Evolutionary conservation across 495 filamentous ascomycete species (phyloP).

Genomic region (Podospora appendiculata): DNA sequence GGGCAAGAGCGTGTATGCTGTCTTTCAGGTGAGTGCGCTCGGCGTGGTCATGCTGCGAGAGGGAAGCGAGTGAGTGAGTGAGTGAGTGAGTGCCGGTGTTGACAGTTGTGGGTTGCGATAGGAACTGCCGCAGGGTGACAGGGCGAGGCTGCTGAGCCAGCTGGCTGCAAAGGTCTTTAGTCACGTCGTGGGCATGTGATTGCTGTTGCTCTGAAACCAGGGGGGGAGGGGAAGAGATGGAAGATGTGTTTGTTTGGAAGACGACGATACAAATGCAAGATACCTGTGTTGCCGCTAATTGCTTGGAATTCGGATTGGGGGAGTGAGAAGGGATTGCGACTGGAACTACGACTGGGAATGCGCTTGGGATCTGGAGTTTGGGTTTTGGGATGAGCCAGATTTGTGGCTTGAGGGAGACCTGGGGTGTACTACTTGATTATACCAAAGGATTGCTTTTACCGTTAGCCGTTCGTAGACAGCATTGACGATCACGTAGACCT

Average conservation of each 20-base stretch:
- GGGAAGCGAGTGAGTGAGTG: neutral
- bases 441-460: too few relatives aligned
- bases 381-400: too few relatives aligned
- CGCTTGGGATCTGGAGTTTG: too few relatives aligned
- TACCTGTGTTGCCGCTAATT: too few relatives aligned
- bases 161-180: conserved; percentile 67
- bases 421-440: too few relatives aligned
- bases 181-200: conserved; percentile 40
- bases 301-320: neutral
- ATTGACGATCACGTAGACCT: too few relatives aligned
- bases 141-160: conserved; percentile 67
- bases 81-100: neutral
- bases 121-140: conserved; percentile 74
- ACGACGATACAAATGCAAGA: too few relatives aligned
- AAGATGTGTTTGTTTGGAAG: too few relatives aligned
- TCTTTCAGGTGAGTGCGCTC: conserved; percentile 51
- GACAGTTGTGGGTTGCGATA: conserved; percentile 4
- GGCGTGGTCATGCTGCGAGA: neutral
- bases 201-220: too few relatives aligned
- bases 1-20: conserved; percentile 92
- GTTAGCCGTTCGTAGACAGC: too few relatives aligned
- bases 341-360: neutral
- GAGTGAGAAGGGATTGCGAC: neutral
- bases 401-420: too few relatives aligned
- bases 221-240: too few relatives aligned